These are phyloP conservation scores for Fusarium chuoi DNA, from an alignment of 2,329 filamentous ascomycete genomes.

Conservation along the genomic window DNA sequence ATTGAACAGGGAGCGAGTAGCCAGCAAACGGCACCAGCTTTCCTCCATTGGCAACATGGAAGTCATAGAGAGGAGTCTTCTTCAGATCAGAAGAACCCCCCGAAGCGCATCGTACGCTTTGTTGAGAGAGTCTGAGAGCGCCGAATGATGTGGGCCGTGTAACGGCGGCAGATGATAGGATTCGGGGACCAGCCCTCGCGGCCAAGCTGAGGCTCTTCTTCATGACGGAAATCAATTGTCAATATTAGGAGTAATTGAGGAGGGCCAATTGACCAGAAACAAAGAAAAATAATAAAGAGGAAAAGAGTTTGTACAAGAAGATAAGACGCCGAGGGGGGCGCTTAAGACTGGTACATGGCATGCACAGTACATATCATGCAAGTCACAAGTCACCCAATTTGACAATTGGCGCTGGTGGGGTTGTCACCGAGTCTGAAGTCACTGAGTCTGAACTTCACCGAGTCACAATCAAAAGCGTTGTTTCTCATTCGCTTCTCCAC, in stretches of 20 bases:
- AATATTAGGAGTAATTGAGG: conserved; percentile 8
- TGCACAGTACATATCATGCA: conserved; percentile 15
- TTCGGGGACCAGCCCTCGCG: conserved; percentile 46
- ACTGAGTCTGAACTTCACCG: conserved; percentile 8
- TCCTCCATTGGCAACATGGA: conserved; percentile 80
- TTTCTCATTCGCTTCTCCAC: conserved; percentile 17
- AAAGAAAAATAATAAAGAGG: conserved; percentile 5
- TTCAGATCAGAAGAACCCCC: conserved; percentile 51
- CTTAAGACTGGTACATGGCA: conserved; percentile 18
- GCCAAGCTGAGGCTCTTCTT: conserved; percentile 49
- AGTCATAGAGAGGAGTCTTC: conserved; percentile 80
- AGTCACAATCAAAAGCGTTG: conserved; percentile 1
- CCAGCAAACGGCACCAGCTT: conserved; percentile 98
- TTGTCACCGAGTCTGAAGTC: conserved; percentile 23
- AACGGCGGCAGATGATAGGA: conserved; percentile 34
- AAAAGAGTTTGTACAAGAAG: conserved; percentile 11
- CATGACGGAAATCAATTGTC: conserved; percentile 44
- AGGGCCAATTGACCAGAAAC: conserved; percentile 31
- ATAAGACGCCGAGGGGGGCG: conserved; percentile 18
- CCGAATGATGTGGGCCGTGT: conserved; percentile 36
- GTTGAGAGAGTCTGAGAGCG: conserved; percentile 29
- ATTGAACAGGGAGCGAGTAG: conserved; percentile 93
- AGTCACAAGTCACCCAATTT: conserved; percentile 24
- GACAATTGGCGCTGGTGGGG: conserved; percentile 29
- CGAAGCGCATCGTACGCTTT: conserved; percentile 45